A percentile compares a stretch with the other conserved stretches of the same genome.
Conservation (phyloP, 2,329 filamentous ascomycete species). For the Talaromyces sp. region DNA sequence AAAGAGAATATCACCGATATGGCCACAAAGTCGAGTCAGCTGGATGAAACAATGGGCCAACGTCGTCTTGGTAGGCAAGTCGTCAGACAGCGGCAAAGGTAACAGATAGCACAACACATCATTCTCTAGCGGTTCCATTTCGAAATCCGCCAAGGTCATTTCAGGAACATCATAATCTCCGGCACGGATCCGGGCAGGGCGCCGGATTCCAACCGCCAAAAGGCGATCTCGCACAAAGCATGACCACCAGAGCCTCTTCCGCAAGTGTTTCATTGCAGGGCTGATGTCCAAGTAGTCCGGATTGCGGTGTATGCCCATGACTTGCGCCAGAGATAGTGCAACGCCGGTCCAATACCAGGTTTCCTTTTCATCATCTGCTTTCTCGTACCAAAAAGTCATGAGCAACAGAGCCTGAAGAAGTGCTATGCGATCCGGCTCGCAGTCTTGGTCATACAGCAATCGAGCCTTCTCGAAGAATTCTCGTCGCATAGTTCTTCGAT, state of each 20-base stretch:
- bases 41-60: too few species aligned
- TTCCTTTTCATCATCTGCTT: constrained; percentile 41
- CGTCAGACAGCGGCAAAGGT: too few species aligned
- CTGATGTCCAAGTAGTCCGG: constrained; percentile 25
- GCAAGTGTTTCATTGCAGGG: constrained; percentile 27
- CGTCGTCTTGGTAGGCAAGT: too few species aligned
- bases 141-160: constrained; percentile 24
- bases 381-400: constrained; percentile 43
- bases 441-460: too few species aligned
- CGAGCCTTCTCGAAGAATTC: too few species aligned
- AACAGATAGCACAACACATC: too few species aligned
- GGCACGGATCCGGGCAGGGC: constrained; percentile 39
- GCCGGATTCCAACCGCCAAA: constrained; percentile 39
- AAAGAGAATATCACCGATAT: too few species aligned
- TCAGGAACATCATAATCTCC: constrained; percentile 37
- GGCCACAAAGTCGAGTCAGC: too few species aligned
- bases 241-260: constrained; percentile 43
- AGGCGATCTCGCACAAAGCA: constrained; percentile 42
- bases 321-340: constrained; percentile 43
- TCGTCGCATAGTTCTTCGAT: too few species aligned
- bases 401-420: constrained; percentile 44
- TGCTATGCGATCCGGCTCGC: too few species aligned
- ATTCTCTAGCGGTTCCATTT: too few species aligned
- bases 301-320: constrained; percentile 42
- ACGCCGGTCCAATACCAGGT: constrained; percentile 49